Percentiles rank a stretch among this genome's conserved stretches.
These are phyloP conservation scores for Kwoniella heveanensis DNA, from an alignment of 768 basidiomycete genomes.

Conservation along the genomic window DNA sequence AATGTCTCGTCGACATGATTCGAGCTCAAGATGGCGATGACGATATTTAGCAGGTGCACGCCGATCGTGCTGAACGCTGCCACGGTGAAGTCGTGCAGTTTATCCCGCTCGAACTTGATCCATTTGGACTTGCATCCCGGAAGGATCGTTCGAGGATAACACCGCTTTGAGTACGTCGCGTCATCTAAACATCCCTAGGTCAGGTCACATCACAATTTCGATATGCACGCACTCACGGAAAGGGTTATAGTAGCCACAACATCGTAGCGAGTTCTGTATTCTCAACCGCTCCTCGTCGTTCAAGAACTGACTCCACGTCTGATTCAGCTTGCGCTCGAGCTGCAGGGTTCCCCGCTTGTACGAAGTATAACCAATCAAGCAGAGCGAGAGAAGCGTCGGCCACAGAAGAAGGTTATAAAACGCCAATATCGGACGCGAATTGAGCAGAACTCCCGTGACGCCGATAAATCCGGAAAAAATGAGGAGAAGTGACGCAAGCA, in stretches of 20 bases:
- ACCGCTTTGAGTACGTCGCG: conserved; percentile 63
- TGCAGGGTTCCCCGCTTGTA: conserved; percentile 67
- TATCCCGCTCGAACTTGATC: conserved; percentile 61
- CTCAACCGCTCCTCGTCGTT: conserved; percentile 62
- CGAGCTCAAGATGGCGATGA: conserved; percentile 66
- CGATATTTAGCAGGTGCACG: conserved; percentile 66
- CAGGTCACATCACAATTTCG: not conserved
- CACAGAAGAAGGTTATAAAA: conserved; percentile 70
- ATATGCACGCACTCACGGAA: conserved; percentile 55
- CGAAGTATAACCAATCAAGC: conserved; percentile 66
- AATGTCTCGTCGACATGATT: conserved; percentile 67
- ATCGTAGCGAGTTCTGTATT: conserved; percentile 64
- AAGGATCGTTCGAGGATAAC: conserved; percentile 66
- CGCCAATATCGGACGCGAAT: conserved; percentile 69
- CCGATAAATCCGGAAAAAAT: conserved; percentile 67
- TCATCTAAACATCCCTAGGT: conserved; percentile 57
- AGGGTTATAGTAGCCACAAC: conserved; percentile 69
- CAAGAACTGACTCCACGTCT: conserved; percentile 69
- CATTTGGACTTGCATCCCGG: conserved; percentile 71
- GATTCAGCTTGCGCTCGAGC: conserved; percentile 68
- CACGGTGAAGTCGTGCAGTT: conserved; percentile 61
- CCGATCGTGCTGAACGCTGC: conserved; percentile 65
- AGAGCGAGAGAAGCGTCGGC: conserved; percentile 64
- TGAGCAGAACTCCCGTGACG: conserved; percentile 65
- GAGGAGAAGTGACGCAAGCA: conserved; percentile 64